These are phyloP conservation scores for Calonectria multiphialidica DNA, from an alignment of 2,329 filamentous ascomycete species.

Conservation along the genomic window DNA sequence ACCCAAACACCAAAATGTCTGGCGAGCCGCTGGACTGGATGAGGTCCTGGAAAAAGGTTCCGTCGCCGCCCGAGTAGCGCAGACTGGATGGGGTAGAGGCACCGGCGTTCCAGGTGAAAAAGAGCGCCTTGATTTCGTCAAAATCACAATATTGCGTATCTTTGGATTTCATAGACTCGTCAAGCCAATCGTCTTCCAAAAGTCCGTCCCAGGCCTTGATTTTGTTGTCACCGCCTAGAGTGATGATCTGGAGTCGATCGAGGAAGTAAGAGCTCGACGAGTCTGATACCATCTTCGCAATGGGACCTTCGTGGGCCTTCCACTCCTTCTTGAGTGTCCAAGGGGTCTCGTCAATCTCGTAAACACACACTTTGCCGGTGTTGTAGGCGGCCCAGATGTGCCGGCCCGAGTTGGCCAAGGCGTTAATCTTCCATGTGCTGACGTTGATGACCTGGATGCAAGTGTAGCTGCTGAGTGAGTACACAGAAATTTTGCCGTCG, in stretches of 20 bases:
- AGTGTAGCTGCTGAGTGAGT: slow-evolving; percentile 80
- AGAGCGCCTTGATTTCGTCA: slow-evolving; percentile 80
- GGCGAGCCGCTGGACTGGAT: slow-evolving; percentile 82
- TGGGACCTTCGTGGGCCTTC: slow-evolving; percentile 88
- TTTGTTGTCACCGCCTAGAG: slow-evolving; percentile 88
- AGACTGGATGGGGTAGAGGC: slow-evolving; percentile 92
- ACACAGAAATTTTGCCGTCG: slow-evolving; percentile 96
- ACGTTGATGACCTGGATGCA: slow-evolving; percentile 87
- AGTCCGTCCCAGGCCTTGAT: slow-evolving; percentile 92
- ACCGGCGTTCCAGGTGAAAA: slow-evolving; percentile 97
- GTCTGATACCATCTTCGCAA: slow-evolving; percentile 83
- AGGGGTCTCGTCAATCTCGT: slow-evolving; percentile 84
- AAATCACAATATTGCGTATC: slow-evolving; percentile 90
- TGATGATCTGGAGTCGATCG: slow-evolving; percentile 86
- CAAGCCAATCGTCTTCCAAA: slow-evolving; percentile 94
- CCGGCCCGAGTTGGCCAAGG: slow-evolving; percentile 82
- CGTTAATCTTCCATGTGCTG: slow-evolving; percentile 95
- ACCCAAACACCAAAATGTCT: slow-evolving; percentile 94
- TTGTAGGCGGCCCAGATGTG: slow-evolving; percentile 95
- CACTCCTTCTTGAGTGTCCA: slow-evolving; percentile 96
- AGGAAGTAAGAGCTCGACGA: slow-evolving; percentile 86
- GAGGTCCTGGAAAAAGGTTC: slow-evolving; percentile 83
- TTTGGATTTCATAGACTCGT: slow-evolving; percentile 85
- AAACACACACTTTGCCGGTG: slow-evolving; percentile 93
- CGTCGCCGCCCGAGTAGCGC: slow-evolving; percentile 76